Base-by-base conservation (phyloP, 257 asterid species). In the Nicotiana benthamiana region DNA sequence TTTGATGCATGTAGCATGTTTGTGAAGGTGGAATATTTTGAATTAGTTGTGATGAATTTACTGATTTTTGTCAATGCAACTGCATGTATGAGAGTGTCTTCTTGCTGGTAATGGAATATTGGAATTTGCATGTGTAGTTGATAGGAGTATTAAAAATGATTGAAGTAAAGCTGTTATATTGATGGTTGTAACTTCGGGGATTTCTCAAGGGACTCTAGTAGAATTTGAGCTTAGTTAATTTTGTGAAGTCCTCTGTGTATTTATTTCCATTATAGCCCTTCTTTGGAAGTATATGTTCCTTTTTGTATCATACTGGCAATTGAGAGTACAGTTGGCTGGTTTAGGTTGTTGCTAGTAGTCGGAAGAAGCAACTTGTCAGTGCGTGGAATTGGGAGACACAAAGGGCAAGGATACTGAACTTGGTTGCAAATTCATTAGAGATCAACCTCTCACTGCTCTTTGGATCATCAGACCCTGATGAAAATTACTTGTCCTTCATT, bases 341-440 rank as follows among this genome's bases (percentile, higher is more conserved):
- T 59, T 83, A 95, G 99, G 98, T 86, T 80, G 85, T 79, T 8
- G 90, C 95, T 56, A 85, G 88, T 83, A 89, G 87, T 82, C 87
- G 92, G 83, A 95, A 92, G 90, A 95, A 88, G 84, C 84, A 86
- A 82, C 86, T 83, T 30, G 91, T 86, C 12, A 90, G 89, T 84
- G 81, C 92, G 40, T 95, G 98, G 99, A 89, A 90, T 80, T 95
- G 98, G 98, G 97, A 91, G 82, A 75, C 91, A 43, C 97, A 91
- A 84, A 83, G 98, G 81, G 90, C 94, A 27, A 87, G 94, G 83
- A 91, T 92, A 86, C 52, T 95, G 88, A 90, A 76, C 85, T 86
- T 92, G 84, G 89, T 95, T 70, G 98, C 99, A 48, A 95, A 90
- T 82, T 95, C 99, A 3, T 57, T 95, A 83, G 99, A 91, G 86